Percentiles rank a stretch among this genome's conserved stretches.
phyloP scores from a whole-genome alignment of 2,329 filamentous ascomycete genomes.

The Microdochium trichocladiopsis region DNA sequence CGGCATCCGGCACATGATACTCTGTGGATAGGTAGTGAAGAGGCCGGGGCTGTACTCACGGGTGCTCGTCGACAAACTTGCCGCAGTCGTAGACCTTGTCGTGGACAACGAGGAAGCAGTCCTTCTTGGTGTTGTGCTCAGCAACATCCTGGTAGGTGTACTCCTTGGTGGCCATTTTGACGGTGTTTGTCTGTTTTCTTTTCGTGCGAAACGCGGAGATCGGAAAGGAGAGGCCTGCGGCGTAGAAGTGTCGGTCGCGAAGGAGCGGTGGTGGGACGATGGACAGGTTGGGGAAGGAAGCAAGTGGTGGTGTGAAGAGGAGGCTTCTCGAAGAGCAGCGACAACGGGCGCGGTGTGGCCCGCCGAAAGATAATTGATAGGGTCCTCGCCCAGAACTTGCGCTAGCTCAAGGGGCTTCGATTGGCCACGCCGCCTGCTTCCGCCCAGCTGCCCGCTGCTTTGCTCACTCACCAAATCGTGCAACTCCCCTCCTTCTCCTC shows the following conservation, averaged over 20 bases:
- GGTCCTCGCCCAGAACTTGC: neutral
- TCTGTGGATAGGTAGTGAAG: neutral
- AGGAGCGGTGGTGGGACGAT: neutral
- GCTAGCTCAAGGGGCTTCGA: neutral
- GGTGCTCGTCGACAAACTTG: constrained; percentile 95
- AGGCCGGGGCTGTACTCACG: constrained; percentile 44
- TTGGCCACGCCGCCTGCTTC: neutral
- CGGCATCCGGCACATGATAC: too few species aligned
- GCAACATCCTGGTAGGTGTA: constrained; percentile 77
- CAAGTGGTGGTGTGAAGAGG: too few species aligned
- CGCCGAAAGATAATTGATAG: neutral
- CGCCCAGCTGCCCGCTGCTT: neutral
- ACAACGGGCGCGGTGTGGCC: neutral
- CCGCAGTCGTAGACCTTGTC: constrained; percentile 91
- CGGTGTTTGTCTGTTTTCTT: neutral
- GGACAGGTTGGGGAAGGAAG: too few species aligned
- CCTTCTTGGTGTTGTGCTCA: constrained; percentile 87
- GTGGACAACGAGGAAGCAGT: constrained; percentile 85
- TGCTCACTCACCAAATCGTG: neutral
- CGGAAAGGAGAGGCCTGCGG: neutral
- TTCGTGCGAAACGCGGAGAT: neutral
- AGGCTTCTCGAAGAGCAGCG: too few species aligned
- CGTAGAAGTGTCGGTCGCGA: too few species aligned
- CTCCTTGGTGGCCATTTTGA: constrained; percentile 36
- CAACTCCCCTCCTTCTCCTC: neutral